Evolutionary conservation across 2,329 filamentous ascomycete species (phyloP).

Genomic region (Trichophyton simii): DNA sequence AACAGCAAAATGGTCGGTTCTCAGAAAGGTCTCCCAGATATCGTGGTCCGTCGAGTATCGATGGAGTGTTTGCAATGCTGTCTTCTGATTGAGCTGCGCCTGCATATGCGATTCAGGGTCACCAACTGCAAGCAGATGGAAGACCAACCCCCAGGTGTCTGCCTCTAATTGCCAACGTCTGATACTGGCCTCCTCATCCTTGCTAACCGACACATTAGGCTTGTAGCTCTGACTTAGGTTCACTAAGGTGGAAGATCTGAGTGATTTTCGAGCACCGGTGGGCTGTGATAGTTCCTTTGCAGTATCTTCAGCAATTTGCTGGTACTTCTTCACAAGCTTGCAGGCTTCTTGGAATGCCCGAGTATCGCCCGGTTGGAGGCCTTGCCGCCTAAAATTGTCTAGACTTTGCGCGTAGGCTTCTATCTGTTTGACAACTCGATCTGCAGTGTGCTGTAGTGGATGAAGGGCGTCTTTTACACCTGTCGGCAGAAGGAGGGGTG

Average conservation of each 20-base stretch:
- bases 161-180: constrained; percentile 66
- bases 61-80: constrained; percentile 34
- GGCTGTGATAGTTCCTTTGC: constrained; percentile 32
- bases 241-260: background rate
- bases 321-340: constrained; percentile 53
- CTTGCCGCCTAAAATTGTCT: constrained; percentile 55
- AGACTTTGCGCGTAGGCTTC: constrained; percentile 75
- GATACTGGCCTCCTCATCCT: constrained; percentile 33
- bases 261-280: constrained; percentile 26
- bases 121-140: constrained; percentile 58
- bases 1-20: constrained; percentile 57
- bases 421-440: constrained; percentile 65
- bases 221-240: background rate
- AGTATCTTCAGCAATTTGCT: constrained; percentile 41
- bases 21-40: constrained; percentile 61
- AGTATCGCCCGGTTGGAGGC: constrained; percentile 30
- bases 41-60: constrained; percentile 49
- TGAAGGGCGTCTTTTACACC: constrained; percentile 43
- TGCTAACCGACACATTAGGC: constrained; percentile 11
- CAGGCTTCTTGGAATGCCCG: constrained; percentile 52
- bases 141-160: constrained; percentile 80
- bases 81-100: constrained; percentile 28
- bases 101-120: constrained; percentile 40
- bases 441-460: constrained; percentile 51
- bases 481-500: constrained; percentile 31